Evolutionary conservation across 805 yeast species (phyloP), one percentile per base, ranked within the genome.

Genomic region (Lachancea lanzarotensis): DNA sequence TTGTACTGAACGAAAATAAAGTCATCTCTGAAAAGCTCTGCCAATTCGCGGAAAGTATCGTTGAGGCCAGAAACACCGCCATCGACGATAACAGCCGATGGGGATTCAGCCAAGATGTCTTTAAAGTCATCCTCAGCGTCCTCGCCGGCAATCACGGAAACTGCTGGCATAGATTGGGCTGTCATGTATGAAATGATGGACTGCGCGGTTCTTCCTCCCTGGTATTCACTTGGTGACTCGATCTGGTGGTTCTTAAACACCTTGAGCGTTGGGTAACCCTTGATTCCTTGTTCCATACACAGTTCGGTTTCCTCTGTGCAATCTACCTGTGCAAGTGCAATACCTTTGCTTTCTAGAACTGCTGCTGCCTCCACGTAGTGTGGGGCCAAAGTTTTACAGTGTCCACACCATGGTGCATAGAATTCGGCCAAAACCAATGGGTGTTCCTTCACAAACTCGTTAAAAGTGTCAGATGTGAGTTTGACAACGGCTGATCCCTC

Each of bases 381-480:
- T 30, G 96, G 96, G 11, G 88, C 95, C 52, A 87, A 70, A 40
- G 76, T 76, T 73, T 90, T 88, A 75, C 97, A 90, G 71, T 90
- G 93, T 15, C 96, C 96, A 74, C 97, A 90, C 97, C 98, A 91
- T 63, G 97, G 95, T 15, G 95, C 95, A 65, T 82, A 87, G 68
- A 87, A 87, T 68, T 87, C 95, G 17, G 91, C 84, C 50, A 87
- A 69, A 18, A 87, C 95, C 54, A 90, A 73, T 30, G 88, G 84
- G 70, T 90, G 84, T 45, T 74, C 78, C 40, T 70, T 67, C 52
- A 91, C 67, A 66, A 85, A 87, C 13, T 72, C 65, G 46, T 76
- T 75, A 63, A 86, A 91, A 47, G 75, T 75, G 32, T 74, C 80
- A 17, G 81, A 68, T 32, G 84, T 77, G 52, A 91, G 76, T 63